Base-by-base conservation (phyloP, 345 rosid species). In the Salix exigua region DNA sequence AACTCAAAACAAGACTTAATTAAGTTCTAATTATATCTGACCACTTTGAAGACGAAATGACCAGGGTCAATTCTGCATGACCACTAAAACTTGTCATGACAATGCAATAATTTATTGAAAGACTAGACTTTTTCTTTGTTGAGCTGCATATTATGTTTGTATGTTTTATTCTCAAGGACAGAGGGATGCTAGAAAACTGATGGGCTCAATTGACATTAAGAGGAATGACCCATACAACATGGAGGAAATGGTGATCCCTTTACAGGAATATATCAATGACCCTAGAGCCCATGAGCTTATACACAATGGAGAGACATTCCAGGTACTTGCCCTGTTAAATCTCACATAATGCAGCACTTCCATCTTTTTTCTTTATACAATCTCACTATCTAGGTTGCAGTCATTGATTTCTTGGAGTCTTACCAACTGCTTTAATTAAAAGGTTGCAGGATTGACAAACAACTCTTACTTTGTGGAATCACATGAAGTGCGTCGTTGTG, bases 381-480 rank as follows among this genome's bases (percentile, higher is more conserved):
- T 46, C 50, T 13, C 18, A 13, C 50, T 13, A 46, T 46, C 50
- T 11, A 46, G 50, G 50, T 16, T 14, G 14, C 1, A 46, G 50
- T 3, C 18, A 46, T 46, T 46, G 18, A 46, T 13, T 46, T 14
- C 17, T 13, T 14, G 18, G 5, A 46, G 50, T 46, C 18, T 4
- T 46, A 14, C 17, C 50, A 46, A 12, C 50, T 46, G 4, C 4
- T 2, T 67, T 75, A 70, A 25, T 80, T 73, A 68, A 81, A 88
- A 96, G 99, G 85, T 96, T 88, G 93, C 96, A 81, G 98, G 99
- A 51, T 83, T 96, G 88, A 96, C 99, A 51, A 96, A 96, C 86
- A 93, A 93, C 82, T 96, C 99, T 48, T 83, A 79, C 78, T 83
- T 80, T 86, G 70, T 82, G 75, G 94, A 88, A 80, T 81, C 98